phyloP scores from a whole-genome alignment of 2,329 filamentous ascomycete genomes.

The Ascochyta rabiei region DNA sequence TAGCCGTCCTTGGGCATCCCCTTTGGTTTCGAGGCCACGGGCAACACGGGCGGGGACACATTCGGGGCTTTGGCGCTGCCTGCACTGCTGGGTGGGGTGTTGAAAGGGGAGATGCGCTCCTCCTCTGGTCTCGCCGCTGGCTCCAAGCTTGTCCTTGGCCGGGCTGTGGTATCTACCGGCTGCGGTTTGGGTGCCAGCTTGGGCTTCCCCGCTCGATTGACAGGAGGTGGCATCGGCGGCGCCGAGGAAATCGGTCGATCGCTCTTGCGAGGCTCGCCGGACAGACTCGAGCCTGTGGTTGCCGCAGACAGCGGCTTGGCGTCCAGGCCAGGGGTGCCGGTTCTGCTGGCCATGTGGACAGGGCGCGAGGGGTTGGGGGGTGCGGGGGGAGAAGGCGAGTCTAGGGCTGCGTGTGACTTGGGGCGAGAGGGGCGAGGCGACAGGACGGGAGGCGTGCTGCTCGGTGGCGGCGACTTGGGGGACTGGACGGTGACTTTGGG shows the following conservation, averaged over 20 bases:
- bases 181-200: conserved; percentile 62
- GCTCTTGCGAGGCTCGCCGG: conserved; percentile 39
- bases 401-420: conserved; percentile 32
- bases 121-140: conserved; percentile 53
- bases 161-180: conserved; percentile 32
- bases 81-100: conserved; percentile 78
- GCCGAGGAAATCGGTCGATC: conserved; percentile 49
- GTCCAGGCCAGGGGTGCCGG: conserved; percentile 51
- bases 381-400: conserved; percentile 25
- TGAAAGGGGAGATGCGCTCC: conserved; percentile 75
- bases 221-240: conserved; percentile 66
- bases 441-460: conserved; percentile 33
- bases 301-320: conserved; percentile 39
- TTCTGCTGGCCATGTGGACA: conserved; percentile 49
- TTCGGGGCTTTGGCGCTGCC: conserved; percentile 55
- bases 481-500: conserved; percentile 73
- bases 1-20: conserved; percentile 36
- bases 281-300: conserved; percentile 17
- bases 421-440: conserved; percentile 44
- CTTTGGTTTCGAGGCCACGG: conserved; percentile 35
- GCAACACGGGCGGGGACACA: conserved; percentile 28
- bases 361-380: conserved; percentile 33
- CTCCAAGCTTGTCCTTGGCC: conserved; percentile 31
- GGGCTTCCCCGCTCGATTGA: conserved; percentile 82
- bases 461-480: conserved; percentile 67